Conservation (phyloP, 495 filamentous ascomycete species). For the Penicillium bovifimosum region DNA sequence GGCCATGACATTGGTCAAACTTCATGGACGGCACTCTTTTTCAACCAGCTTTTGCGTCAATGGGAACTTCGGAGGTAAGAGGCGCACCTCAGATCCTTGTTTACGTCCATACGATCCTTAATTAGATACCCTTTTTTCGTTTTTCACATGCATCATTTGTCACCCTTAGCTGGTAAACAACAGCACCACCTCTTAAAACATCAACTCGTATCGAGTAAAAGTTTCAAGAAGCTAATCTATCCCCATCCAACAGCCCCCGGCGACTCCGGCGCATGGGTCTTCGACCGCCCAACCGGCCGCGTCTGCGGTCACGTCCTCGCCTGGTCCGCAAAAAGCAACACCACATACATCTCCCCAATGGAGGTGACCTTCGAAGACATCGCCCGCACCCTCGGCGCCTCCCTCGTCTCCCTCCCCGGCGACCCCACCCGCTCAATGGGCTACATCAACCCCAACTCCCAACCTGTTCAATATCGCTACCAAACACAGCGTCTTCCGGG, state of each 20-base stretch:
- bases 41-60: constrained; percentile 76
- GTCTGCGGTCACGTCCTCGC: constrained; percentile 89
- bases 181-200: constrained; percentile 5
- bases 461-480: constrained; percentile 15
- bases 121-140: constrained; percentile 30
- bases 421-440: constrained; percentile 25
- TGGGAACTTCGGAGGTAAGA: constrained; percentile 62
- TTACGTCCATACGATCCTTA: constrained; percentile 27
- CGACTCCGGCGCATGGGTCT: constrained; percentile 90
- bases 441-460: constrained; percentile 13
- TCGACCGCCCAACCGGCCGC: constrained; percentile 71
- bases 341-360: constrained; percentile 92
- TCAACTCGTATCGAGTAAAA: constrained; percentile 20
- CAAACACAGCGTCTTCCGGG: constrained; percentile 31
- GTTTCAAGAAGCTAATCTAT: constrained; percentile 19
- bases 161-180: constrained; percentile 16
- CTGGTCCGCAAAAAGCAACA: constrained; percentile 67
- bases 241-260: constrained; percentile 56
- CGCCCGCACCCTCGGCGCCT: constrained; percentile 57
- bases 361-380: constrained; percentile 84
- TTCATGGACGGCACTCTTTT: constrained; percentile 74
- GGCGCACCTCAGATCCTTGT: constrained; percentile 20
- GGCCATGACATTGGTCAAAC: constrained; percentile 72
- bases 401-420: constrained; percentile 36
- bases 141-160: constrained; percentile 8